Conservation (phyloP, 768 basidiomycete species). For the Hemileccinum impolitum region DNA sequence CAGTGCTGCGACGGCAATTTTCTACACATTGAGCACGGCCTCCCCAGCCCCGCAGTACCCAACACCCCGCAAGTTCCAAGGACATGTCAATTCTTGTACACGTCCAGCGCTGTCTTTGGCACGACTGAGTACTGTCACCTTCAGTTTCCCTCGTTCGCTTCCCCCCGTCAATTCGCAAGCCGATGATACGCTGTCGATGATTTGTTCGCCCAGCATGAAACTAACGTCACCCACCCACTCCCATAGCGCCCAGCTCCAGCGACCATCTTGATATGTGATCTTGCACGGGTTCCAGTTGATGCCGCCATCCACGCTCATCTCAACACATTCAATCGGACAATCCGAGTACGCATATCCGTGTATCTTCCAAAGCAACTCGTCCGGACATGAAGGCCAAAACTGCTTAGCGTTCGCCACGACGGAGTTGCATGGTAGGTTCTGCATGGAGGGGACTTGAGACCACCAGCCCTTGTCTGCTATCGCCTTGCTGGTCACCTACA, state of each 20-base stretch:
- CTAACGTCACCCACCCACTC: slow-evolving; percentile 41
- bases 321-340: slow-evolving; percentile 46
- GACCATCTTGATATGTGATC: slow-evolving; percentile 58
- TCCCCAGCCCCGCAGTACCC: slow-evolving; percentile 37
- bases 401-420: slow-evolving; percentile 39
- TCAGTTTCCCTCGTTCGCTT: slow-evolving; percentile 8
- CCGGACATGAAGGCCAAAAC: slow-evolving; percentile 9
- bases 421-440: slow-evolving; percentile 58
- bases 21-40: slow-evolving; percentile 6
- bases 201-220: slow-evolving; percentile 23
- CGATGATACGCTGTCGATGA: background rate
- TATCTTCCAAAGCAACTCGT: slow-evolving; percentile 28
- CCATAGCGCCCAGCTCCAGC: slow-evolving; percentile 78
- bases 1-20: too few relatives aligned
- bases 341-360: slow-evolving; percentile 57
- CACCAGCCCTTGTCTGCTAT: slow-evolving; percentile 37
- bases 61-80: slow-evolving; percentile 70
- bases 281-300: slow-evolving; percentile 46
- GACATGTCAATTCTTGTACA: slow-evolving; percentile 45
- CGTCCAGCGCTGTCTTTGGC: slow-evolving; percentile 50
- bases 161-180: slow-evolving; percentile 3
- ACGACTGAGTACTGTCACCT: slow-evolving; percentile 39
- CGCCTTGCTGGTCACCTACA: slow-evolving; percentile 24
- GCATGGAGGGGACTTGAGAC: slow-evolving; percentile 57
- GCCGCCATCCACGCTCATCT: slow-evolving; percentile 52